Evolutionary conservation across 805 yeast species (phyloP).

Genomic region (Debaryomyces castellii): DNA sequence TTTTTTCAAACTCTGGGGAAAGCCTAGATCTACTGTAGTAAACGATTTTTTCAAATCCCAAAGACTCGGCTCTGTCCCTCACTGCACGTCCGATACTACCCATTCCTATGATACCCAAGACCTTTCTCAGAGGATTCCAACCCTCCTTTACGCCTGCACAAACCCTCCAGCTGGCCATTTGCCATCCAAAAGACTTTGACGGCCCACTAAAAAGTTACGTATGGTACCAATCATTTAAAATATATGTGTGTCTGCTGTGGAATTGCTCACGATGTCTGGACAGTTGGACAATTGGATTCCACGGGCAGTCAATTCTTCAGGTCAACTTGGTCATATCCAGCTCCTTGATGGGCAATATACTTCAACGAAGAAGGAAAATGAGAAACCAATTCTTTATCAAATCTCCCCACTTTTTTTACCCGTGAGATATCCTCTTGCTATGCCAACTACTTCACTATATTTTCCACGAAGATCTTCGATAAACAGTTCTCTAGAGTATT

Average conservation of each 20-base stretch:
- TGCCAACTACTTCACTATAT: slow-evolving; percentile 32
- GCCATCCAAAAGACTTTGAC: slow-evolving; percentile 27
- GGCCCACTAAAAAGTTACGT: slow-evolving; percentile 35
- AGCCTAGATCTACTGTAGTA: slow-evolving; percentile 65
- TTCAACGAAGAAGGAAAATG: slow-evolving; percentile 38
- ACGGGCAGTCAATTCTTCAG: slow-evolving; percentile 46
- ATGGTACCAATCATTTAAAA: slow-evolving; percentile 51
- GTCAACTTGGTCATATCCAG: slow-evolving; percentile 58
- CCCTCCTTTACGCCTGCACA: not conserved
- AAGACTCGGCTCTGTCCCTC: slow-evolving; percentile 60
- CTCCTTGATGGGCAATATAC: slow-evolving; percentile 50
- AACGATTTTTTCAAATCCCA: slow-evolving; percentile 63
- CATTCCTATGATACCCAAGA: slow-evolving; percentile 73
- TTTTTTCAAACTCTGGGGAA: slow-evolving; percentile 55
- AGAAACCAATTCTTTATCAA: slow-evolving; percentile 43
- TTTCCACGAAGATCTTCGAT: slow-evolving; percentile 29
- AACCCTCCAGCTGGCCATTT: not conserved
- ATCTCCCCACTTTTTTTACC: slow-evolving; percentile 37
- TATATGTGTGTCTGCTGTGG: slow-evolving; percentile 59
- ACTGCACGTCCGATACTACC: slow-evolving; percentile 82
- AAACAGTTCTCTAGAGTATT: slow-evolving; percentile 36
- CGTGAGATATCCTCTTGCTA: slow-evolving; percentile 44
- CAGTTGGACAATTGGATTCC: slow-evolving; percentile 53
- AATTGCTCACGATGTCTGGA: slow-evolving; percentile 50
- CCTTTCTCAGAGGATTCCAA: slow-evolving; percentile 43